Base-by-base conservation (phyloP, 257 asterid species). In the Ligustrum vulgare region DNA sequence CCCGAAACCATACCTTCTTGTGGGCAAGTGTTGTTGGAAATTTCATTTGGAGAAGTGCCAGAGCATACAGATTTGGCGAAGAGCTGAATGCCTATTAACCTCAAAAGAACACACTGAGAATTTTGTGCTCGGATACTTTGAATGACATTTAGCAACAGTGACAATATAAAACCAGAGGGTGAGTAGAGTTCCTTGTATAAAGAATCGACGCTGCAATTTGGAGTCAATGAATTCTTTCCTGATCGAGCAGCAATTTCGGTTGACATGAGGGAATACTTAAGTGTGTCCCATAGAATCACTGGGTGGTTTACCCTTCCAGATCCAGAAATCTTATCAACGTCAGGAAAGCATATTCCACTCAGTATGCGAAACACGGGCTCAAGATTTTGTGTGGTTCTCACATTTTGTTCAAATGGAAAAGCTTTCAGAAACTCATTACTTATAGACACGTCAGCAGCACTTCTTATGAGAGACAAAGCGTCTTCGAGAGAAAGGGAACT, bases 201-300 rank as follows among this genome's bases (percentile, higher is more conserved):
- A 72, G 88, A 80, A 84, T 75, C 86, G 66, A 89, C 80, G 72
- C 87, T 87, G 81, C 86, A 87, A 77, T 84, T 87, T 72, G 99
- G 93, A 87, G 86, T 77, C 84, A 90, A 76, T 34, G 92, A 91
- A 65, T 77, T 78, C 81, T 85, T 93, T 71, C 86, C 72, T 28
- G 97, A 90, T 33, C 98, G 97, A 77, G 97, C 85, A 81, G 98
- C 91, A 72, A 93, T 84, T 86, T 95, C 97, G 36, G 91, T 77
- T 6, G 98, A 90, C 72, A 90, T 75, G 76, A 95, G 88, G 34
- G 98, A 89, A 86, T 91, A 93, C 88, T 86, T 95, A 75, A 95
- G 87, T 20, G 91, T 89, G 84, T 95, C 96, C 97, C 97, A 93
- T 71, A 95, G 86, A 82, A 93, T 80, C 86, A 95, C 47, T 31